These are phyloP conservation scores for Termitomyces sp. DNA, from an alignment of 768 basidiomycete species.

Conservation along the genomic window DNA sequence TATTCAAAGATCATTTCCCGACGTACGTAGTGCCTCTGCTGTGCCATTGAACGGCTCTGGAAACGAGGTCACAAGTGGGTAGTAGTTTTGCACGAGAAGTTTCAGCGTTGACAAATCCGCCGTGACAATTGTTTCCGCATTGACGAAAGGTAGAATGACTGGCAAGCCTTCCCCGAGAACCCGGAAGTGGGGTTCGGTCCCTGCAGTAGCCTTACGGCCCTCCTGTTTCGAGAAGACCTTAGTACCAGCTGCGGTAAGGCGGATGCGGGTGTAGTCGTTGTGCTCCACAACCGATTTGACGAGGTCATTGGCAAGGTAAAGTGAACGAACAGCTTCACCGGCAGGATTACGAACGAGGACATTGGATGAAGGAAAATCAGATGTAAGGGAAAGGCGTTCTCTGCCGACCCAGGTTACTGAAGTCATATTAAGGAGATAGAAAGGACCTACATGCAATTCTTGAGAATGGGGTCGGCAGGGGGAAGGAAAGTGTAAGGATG, in stretches of 20 bases:
- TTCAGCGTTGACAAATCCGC: conserved; percentile 53
- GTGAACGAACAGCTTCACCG: conserved; percentile 65
- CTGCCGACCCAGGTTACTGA: conserved; percentile 29
- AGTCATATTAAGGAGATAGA: neutral
- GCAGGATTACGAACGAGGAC: conserved; percentile 84
- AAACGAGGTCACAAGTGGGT: conserved; percentile 71
- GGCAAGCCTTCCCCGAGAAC: conserved; percentile 82
- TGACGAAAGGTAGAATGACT: conserved; percentile 77
- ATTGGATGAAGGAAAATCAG: conserved; percentile 68
- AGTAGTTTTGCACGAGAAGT: conserved; percentile 70
- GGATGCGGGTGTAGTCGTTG: conserved; percentile 81
- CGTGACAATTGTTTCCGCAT: conserved; percentile 53
- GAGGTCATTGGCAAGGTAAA: conserved; percentile 85
- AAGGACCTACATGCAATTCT: conserved; percentile 62
- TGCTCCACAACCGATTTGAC: conserved; percentile 74
- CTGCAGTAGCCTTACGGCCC: conserved; percentile 41
- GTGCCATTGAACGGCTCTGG: conserved; percentile 48
- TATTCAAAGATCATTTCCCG: conserved; percentile 1
- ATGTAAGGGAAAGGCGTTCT: conserved; percentile 60
- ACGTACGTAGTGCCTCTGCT: conserved; percentile 52
- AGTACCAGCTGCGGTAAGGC: conserved; percentile 89
- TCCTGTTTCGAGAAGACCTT: conserved; percentile 93
- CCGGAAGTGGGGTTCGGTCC: conserved; percentile 55
- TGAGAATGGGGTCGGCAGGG: conserved; percentile 63
- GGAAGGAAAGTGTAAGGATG: conserved; percentile 85